Evolutionary conservation across 768 basidiomycete species (phyloP), one percentile per base, ranked within the genome.

Genomic region (Suillus luteus): DNA sequence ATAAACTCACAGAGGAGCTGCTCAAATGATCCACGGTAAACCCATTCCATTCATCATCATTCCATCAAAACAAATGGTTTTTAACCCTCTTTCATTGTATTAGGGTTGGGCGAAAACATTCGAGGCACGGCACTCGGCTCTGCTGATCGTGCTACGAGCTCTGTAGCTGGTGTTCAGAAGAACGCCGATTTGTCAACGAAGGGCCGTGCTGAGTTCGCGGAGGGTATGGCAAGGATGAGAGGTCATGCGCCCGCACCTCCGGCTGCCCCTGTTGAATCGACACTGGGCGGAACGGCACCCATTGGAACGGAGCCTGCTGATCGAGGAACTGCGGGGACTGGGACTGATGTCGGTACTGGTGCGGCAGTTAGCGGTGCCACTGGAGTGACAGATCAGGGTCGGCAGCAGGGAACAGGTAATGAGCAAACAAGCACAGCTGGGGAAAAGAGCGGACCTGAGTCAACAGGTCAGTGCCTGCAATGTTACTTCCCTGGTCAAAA

Each of bases 101-200:
- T 27, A 81, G 83, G 83, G 3, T 35, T 79, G 1, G 81, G 82
- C 8, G 83, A 85, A 43, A 78, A 73, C 49, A 62, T 84, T 6
- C 78, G 82, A 31, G 84, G 84, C 8, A 76, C 81, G 0, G 63
- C 76, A 10, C 67, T 83, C 54, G 77, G 78, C 12, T 76, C 77
- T 3, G 64, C 82, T 11, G 82, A 84, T 61, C 71, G 73, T 1
- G 43, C 77, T 11, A 67, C 74, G 2, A 66, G 66, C 33, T 58
- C 68, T 1, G 69, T 72, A 6, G 66, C 72, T 14, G 70, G 71
- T 0, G 70, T 69, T 6, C 63, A 68, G 7, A 73, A 70, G 17
- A 72, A 83, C 7, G 78, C 79, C 5, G 77, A 78, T 3, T 74
- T 81, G 7, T 75, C 72, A 0, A 51, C 68, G 6, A 70, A 76